Percentiles rank a stretch among this genome's conserved stretches.
Conservation (phyloP, 495 filamentous ascomycete genomes). For the Ramalina peruviana region DNA sequence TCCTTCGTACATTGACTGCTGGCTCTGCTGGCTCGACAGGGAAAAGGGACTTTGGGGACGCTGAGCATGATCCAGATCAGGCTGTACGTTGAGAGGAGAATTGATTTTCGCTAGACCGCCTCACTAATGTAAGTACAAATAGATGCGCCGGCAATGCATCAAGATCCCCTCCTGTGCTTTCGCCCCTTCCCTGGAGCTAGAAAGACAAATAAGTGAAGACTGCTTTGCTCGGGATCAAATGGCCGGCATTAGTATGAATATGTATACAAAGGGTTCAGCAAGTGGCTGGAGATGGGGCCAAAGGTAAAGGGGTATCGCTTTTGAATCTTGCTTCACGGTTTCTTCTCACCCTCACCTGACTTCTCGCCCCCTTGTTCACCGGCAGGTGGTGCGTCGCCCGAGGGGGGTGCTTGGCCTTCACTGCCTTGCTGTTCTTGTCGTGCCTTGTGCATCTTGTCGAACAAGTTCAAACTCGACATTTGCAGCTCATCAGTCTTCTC, state of each 20-base stretch:
- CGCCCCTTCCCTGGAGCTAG: neutral
- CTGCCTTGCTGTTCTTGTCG: slow-evolving; percentile 47
- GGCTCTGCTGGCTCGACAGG: neutral
- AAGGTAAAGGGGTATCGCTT: slow-evolving; percentile 1
- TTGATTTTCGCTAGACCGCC: slow-evolving; percentile 5
- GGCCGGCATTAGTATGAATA: slow-evolving; percentile 8
- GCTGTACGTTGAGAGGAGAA: neutral
- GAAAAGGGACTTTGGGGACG: neutral
- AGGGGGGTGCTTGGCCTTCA: slow-evolving; percentile 29
- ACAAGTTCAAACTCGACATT: slow-evolving; percentile 85
- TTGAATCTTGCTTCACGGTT: slow-evolving; percentile 40
- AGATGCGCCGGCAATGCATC: neutral
- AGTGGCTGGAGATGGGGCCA: slow-evolving; percentile 1
- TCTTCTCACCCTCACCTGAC: slow-evolving; percentile 64
- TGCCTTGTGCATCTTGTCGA: slow-evolving; percentile 99
- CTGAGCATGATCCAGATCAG: too few species aligned
- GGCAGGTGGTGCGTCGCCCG: slow-evolving; percentile 21
- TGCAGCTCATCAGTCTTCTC: slow-evolving; percentile 97
- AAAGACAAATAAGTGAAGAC: slow-evolving; percentile 8
- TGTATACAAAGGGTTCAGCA: slow-evolving; percentile 9
- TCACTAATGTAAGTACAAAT: slow-evolving; percentile 16
- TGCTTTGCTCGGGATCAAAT: slow-evolving; percentile 1
- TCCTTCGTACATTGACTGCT: too few species aligned
- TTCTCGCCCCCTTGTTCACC: slow-evolving; percentile 15
- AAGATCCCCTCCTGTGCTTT: neutral